Percentiles rank a stretch among this genome's conserved stretches.
Conservation (phyloP, 2,329 filamentous ascomycete genomes). For the Venturia effusa region DNA sequence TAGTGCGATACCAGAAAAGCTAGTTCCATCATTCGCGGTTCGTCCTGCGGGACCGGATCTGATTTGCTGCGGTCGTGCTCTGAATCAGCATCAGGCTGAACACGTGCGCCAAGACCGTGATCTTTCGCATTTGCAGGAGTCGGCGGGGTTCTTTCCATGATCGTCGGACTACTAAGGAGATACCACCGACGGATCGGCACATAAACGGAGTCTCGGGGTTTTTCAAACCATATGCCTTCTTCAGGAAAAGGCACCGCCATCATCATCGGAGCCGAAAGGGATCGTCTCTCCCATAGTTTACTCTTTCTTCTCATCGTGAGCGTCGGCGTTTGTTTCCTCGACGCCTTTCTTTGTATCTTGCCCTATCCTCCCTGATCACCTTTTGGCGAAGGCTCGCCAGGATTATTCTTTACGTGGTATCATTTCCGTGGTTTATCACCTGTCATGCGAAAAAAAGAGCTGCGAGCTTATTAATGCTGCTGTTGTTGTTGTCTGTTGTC, state of each 20-base stretch:
- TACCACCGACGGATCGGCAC: neutral
- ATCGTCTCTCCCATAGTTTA: neutral
- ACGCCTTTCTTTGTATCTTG: neutral
- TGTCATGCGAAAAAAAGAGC: neutral
- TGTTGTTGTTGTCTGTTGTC: neutral
- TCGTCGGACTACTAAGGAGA: constrained; percentile 1
- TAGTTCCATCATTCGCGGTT: neutral
- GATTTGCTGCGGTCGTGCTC: neutral
- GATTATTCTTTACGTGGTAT: neutral
- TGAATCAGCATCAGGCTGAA: neutral
- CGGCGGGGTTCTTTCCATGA: neutral
- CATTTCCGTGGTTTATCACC: neutral
- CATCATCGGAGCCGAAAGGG: neutral
- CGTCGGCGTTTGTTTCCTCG: neutral
- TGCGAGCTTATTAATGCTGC: neutral
- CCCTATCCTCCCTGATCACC: neutral
- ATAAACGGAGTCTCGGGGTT: neutral
- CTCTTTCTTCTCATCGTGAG: neutral
- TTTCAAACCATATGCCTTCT: neutral
- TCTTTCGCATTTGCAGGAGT: neutral
- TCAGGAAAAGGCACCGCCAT: neutral
- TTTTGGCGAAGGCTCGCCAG: neutral
- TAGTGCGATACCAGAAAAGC: neutral
- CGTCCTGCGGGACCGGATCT: neutral
- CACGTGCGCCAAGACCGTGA: neutral